Conservation (phyloP, 2,329 filamentous ascomycete genomes). For the Microcera coccophila region DNA sequence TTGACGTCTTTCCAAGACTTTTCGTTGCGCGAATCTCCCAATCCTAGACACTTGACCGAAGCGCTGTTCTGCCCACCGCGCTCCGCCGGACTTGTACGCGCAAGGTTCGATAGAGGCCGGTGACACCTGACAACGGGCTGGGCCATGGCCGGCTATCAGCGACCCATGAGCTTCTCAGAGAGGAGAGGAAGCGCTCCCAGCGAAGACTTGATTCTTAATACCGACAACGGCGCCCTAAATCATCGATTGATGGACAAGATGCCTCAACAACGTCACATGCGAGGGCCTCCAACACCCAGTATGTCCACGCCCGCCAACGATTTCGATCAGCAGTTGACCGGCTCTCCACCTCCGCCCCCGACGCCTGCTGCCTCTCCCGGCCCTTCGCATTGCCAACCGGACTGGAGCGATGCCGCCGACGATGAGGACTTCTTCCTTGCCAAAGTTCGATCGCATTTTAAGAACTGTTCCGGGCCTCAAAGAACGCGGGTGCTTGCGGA, state of each 20-base stretch:
- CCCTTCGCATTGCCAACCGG: conserved; percentile 57
- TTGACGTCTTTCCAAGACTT: too few relatives aligned
- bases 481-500: conserved; percentile 80
- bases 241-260: conserved; percentile 52
- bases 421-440: conserved; percentile 80
- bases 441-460: conserved; percentile 76
- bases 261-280: conserved; percentile 37
- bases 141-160: conserved; percentile 37
- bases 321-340: conserved; percentile 58
- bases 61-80: too few relatives aligned
- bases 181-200: conserved; percentile 55
- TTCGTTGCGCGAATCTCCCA: too few relatives aligned
- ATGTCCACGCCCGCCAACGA: conserved; percentile 63
- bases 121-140: conserved; percentile 12
- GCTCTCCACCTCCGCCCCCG: conserved; percentile 60
- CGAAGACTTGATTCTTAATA: conserved; percentile 56
- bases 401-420: conserved; percentile 74
- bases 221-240: conserved; percentile 42
- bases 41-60: too few relatives aligned
- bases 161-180: conserved; percentile 58
- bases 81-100: too few relatives aligned
- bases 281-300: conserved; percentile 62
- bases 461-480: conserved; percentile 69
- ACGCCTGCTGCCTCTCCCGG: conserved; percentile 64
- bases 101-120: background rate